Evolutionary conservation across 1,284 basidiomycete species (phyloP), one percentile per base, ranked within the genome.

Genomic region (Wolfiporia cocos): DNA sequence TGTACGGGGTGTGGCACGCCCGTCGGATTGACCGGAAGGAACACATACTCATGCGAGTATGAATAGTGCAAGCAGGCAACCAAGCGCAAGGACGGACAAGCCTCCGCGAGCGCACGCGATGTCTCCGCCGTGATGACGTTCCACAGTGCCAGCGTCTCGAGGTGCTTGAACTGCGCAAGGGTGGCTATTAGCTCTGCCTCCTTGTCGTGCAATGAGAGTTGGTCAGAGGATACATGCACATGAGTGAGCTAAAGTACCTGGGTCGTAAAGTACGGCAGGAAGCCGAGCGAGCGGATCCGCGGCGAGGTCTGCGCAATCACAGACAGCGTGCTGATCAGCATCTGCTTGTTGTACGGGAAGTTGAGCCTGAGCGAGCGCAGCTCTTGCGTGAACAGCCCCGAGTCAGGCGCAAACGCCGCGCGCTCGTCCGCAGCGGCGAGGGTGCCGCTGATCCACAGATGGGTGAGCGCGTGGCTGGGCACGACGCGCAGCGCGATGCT

Each of bases 21-120:
- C 22, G 52, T 28, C 11, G 52, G 52, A 29, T 53, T 51, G 17
- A 53, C 48, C 7, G 52, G 52, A 12, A 51, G 34, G 26, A 47
- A 40, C 7, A 53, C 48, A 26, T 53, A 53, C 40, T 53, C 52
- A 40, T 51, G 49, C 2, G 50, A 51, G 38, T 53, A 53, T 21
- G 52, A 53, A 29, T 53, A 53, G 34, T 53, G 52, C 24, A 53
- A 39, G 37, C 52, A 51, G 4, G 52, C 52, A 15, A 53, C 47
- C 1, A 44, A 38, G 20, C 49, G 48, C 11, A 53, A 42, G 6
- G 52, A 48, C 4, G 52, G 52, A 30, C 50, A 50, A 1, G 48
- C 47, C 20, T 47, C 22, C 10, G 50, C 50, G 12, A 53, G 34
- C 3, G 30, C 39, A n/a, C 41, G 46, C 5, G 49, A 49, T 4